Percentiles rank a stretch among this genome's conserved stretches.
These are phyloP conservation scores for Leccinum sublutescens DNA, from an alignment of 768 basidiomycete genomes.

Conservation along the genomic window DNA sequence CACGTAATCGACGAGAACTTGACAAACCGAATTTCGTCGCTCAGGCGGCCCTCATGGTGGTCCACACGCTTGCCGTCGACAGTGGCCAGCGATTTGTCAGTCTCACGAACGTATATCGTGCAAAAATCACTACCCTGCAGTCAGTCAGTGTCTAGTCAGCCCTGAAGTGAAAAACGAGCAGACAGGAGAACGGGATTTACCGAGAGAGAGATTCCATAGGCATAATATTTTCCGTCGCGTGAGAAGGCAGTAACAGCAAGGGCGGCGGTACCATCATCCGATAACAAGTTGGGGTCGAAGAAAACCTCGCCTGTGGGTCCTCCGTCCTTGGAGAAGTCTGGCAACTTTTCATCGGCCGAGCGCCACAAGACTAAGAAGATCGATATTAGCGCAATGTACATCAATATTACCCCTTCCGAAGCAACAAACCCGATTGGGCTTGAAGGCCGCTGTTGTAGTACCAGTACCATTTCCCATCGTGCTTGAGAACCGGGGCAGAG, in stretches of 20 bases:
- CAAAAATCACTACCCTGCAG: conserved; percentile 70
- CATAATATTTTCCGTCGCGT: conserved; percentile 64
- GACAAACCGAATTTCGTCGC: conserved; percentile 69
- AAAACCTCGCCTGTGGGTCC: conserved; percentile 64
- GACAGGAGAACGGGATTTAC: conserved; percentile 37
- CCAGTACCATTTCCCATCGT: conserved; percentile 81
- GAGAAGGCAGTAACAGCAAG: conserved; percentile 62
- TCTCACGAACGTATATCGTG: conserved; percentile 66
- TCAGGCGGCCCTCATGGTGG: conserved; percentile 51
- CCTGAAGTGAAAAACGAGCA: conserved; percentile 4
- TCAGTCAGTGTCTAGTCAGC: conserved; percentile 3
- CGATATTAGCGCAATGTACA: neutral
- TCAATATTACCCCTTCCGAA: neutral
- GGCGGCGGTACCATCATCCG: conserved; percentile 70
- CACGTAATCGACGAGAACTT: conserved; percentile 75
- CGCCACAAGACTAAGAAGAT: conserved; percentile 54
- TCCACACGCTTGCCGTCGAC: conserved; percentile 37
- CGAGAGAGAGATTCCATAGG: conserved; percentile 73
- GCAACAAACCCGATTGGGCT: conserved; percentile 48
- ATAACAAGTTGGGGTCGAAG: conserved; percentile 77
- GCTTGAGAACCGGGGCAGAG: conserved; percentile 55
- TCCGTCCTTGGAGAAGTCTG: conserved; percentile 47
- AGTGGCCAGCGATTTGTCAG: conserved; percentile 52
- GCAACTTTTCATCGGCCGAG: conserved; percentile 51
- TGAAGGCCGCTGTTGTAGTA: conserved; percentile 76